These are phyloP conservation scores for Hypomontagnella submonticulosa DNA, from an alignment of 495 filamentous ascomycete genomes.

Conservation along the genomic window DNA sequence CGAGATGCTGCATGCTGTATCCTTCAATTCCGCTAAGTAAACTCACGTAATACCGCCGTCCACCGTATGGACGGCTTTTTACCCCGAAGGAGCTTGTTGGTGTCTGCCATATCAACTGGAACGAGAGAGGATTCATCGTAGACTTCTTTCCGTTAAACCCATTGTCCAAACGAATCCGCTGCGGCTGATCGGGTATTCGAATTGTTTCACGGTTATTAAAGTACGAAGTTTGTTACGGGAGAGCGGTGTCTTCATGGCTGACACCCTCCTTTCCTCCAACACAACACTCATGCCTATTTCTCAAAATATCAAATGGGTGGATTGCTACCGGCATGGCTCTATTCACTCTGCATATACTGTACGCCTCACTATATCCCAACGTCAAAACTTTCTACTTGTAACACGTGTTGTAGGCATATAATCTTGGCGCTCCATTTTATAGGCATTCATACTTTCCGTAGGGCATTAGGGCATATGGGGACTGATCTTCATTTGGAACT, in stretches of 20 bases:
- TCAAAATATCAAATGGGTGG: too few relatives aligned
- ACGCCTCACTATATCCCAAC: not conserved
- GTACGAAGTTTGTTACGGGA: too few relatives aligned
- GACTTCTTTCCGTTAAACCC: too few relatives aligned
- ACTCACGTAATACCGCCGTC: not conserved
- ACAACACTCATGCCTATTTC: too few relatives aligned
- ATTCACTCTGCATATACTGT: not conserved
- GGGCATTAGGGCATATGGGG: not conserved
- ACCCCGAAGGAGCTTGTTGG: not conserved
- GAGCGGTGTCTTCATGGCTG: too few relatives aligned
- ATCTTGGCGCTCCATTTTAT: constrained; percentile 14
- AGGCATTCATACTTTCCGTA: not conserved
- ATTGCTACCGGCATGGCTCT: not conserved
- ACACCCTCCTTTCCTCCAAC: too few relatives aligned
- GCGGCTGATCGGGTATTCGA: too few relatives aligned
- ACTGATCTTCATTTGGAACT: not conserved
- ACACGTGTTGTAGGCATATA: not conserved
- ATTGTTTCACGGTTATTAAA: too few relatives aligned
- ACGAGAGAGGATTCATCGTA: not conserved
- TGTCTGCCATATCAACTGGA: not conserved
- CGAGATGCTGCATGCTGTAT: constrained; percentile 4
- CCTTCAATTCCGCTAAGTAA: not conserved
- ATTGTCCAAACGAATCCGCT: too few relatives aligned
- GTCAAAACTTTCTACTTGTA: not conserved
- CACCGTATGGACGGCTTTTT: not conserved